Percentiles rank a stretch among this genome's conserved stretches.
These are phyloP conservation scores for Coemansia sp. DNA, from an alignment of 192 early-diverging fungal species.

Conservation along the genomic window DNA sequence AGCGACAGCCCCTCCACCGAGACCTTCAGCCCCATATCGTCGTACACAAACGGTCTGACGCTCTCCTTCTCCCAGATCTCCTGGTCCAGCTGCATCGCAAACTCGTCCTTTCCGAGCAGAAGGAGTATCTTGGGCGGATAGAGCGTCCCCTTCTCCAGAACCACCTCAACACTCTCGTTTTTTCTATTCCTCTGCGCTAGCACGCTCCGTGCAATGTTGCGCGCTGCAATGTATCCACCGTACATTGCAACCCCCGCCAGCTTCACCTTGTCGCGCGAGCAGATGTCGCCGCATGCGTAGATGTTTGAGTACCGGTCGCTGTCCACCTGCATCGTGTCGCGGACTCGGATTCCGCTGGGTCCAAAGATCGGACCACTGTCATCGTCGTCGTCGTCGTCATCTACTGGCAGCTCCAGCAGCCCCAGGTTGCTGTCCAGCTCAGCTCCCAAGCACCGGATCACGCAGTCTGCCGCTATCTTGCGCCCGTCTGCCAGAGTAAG, in stretches of 20 bases:
- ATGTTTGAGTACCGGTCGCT: constrained; percentile 61
- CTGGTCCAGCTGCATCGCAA: constrained; percentile 31
- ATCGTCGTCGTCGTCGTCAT: background rate
- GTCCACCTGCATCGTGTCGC: constrained; percentile 71
- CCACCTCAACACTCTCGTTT: background rate
- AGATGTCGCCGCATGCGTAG: constrained; percentile 76
- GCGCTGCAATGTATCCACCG: constrained; percentile 33
- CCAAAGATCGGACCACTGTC: constrained; percentile 11
- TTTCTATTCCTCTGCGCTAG: background rate
- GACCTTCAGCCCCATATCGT: constrained; percentile 37
- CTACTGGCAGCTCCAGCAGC: constrained; percentile 10
- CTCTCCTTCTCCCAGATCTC: constrained; percentile 36
- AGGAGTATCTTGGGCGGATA: constrained; percentile 38
- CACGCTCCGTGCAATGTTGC: constrained; percentile 38
- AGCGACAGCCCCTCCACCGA: constrained; percentile 25
- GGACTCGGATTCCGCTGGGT: constrained; percentile 41
- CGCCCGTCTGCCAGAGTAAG: constrained; percentile 22
- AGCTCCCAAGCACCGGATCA: constrained; percentile 34
- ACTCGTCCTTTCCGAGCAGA: constrained; percentile 38
- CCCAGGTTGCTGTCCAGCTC: background rate
- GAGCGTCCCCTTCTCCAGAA: constrained; percentile 11
- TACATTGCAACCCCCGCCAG: constrained; percentile 49
- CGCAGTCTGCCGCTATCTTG: constrained; percentile 16
- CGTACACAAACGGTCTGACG: constrained; percentile 9
- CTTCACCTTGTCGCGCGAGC: constrained; percentile 36